Conservation (phyloP, 495 filamentous ascomycete genomes). For the Penicillium crystallinum region DNA sequence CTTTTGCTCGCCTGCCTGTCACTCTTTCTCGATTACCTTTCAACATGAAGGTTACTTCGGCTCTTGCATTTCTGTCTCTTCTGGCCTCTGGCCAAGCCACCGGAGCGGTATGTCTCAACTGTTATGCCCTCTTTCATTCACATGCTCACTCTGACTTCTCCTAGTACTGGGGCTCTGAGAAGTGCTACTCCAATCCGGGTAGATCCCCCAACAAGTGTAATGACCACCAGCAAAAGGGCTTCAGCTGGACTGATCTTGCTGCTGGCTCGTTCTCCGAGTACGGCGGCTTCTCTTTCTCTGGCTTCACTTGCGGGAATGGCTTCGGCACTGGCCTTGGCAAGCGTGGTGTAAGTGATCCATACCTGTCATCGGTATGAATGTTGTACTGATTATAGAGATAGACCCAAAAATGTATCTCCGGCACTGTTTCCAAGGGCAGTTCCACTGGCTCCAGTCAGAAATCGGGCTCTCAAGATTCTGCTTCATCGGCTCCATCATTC, state of each 20-base stretch:
- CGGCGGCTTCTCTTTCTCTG: slow-evolving; percentile 65
- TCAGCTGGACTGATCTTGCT: slow-evolving; percentile 62
- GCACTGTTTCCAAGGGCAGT: slow-evolving; percentile 12
- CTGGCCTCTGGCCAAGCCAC: slow-evolving; percentile 26
- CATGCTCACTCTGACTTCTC: slow-evolving; percentile 8
- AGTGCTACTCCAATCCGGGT: slow-evolving; percentile 59
- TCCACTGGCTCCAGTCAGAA: slow-evolving; percentile 11
- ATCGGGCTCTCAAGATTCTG: background rate
- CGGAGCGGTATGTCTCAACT: slow-evolving; percentile 18
- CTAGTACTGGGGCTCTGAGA: slow-evolving; percentile 52
- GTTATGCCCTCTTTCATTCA: background rate
- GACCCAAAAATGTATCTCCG: slow-evolving; percentile 25
- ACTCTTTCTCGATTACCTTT: slow-evolving; percentile 16
- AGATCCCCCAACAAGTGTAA: slow-evolving; percentile 77
- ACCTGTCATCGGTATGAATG: background rate
- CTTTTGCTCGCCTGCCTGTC: background rate
- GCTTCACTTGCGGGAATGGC: slow-evolving; percentile 59
- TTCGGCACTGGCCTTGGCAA: slow-evolving; percentile 45
- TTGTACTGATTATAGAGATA: slow-evolving; percentile 7
- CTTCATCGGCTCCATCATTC: slow-evolving; percentile 49
- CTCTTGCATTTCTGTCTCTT: slow-evolving; percentile 27
- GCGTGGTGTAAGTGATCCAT: slow-evolving; percentile 39
- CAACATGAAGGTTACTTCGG: slow-evolving; percentile 25
- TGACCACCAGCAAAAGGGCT: slow-evolving; percentile 58
- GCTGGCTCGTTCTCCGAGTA: slow-evolving; percentile 62